A percentile compares a stretch with the other conserved stretches of the same genome.
phyloP scores from a whole-genome alignment of 2,329 filamentous ascomycete species.

The Leptographium procerum region DNA sequence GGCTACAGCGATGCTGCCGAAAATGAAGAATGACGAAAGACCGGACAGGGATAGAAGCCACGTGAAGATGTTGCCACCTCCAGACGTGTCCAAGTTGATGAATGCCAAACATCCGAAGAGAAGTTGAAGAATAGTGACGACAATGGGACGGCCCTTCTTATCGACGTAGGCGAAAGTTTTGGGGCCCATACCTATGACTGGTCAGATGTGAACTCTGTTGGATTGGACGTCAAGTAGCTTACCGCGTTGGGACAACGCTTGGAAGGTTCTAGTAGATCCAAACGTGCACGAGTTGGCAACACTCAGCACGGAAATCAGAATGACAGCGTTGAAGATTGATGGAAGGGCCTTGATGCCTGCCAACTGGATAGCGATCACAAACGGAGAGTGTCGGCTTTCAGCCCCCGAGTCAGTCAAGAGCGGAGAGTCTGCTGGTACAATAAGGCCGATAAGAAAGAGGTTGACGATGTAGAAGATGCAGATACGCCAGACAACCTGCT shows the following conservation, averaged over 20 bases:
- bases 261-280: constrained; percentile 38
- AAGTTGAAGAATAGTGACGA: constrained; percentile 39
- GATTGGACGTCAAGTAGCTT: constrained; percentile 9
- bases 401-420: constrained; percentile 26
- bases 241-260: constrained; percentile 34
- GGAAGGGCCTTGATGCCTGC: constrained; percentile 38
- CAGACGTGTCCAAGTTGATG: constrained; percentile 31
- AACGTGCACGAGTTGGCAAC: constrained; percentile 41
- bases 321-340: constrained; percentile 42
- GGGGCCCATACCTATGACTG: constrained; percentile 29
- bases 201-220: not conserved
- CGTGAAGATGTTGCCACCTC: constrained; percentile 38
- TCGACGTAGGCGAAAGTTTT: constrained; percentile 49
- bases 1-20: constrained; percentile 54
- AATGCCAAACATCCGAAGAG: constrained; percentile 48
- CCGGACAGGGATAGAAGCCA: constrained; percentile 63
- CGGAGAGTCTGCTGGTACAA: constrained; percentile 32
- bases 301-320: constrained; percentile 36
- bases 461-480: constrained; percentile 40
- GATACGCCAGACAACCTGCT: constrained; percentile 45
- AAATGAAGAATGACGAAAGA: constrained; percentile 63
- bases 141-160: constrained; percentile 46
- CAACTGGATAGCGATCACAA: constrained; percentile 38
- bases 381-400: constrained; percentile 35
- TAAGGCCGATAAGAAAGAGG: constrained; percentile 39